Evolutionary conservation across 2,329 filamentous ascomycete genomes (phyloP).

Genomic region (Aureobasidium sp.): DNA sequence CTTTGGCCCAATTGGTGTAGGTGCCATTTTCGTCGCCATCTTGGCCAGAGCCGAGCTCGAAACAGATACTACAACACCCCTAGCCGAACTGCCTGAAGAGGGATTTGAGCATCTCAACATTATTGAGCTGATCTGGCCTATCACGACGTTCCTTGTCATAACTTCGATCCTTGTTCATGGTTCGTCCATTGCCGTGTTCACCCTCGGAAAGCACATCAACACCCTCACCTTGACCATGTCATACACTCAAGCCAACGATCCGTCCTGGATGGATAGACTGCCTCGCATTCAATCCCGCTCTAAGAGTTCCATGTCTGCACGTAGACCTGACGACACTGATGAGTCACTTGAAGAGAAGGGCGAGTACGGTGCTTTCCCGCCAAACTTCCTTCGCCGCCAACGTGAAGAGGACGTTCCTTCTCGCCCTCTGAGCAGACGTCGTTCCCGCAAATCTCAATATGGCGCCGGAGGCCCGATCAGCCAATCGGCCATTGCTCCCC

Average conservation of each 20-base stretch:
- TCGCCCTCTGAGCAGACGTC: constrained; percentile 59
- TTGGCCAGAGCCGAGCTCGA: constrained; percentile 89
- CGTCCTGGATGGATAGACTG: constrained; percentile 90
- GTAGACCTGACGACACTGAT: constrained; percentile 57
- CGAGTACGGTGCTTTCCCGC: constrained; percentile 61
- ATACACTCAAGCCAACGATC: constrained; percentile 83
- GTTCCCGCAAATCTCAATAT: constrained; percentile 56
- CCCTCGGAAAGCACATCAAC: constrained; percentile 95
- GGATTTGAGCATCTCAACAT: constrained; percentile 59
- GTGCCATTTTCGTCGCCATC: constrained; percentile 91
- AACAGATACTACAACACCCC: constrained; percentile 65
- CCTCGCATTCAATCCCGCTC: constrained; percentile 78
- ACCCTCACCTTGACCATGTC: constrained; percentile 92
- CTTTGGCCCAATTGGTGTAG: constrained; percentile 95
- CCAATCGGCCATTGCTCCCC: constrained; percentile 80
- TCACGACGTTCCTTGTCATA: constrained; percentile 89
- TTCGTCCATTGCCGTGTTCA: constrained; percentile 97
- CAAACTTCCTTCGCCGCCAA: constrained; percentile 73
- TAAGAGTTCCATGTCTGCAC: constrained; percentile 64
- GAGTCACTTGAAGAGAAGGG: constrained; percentile 51
- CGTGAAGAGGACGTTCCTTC: constrained; percentile 64
- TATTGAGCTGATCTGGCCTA: constrained; percentile 87
- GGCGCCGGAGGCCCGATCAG: constrained; percentile 81
- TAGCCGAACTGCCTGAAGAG: constrained; percentile 53
- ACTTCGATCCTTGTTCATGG: constrained; percentile 92